Evolutionary conservation across 805 yeast species (phyloP).

Genomic region (Saturnispora silvae): DNA sequence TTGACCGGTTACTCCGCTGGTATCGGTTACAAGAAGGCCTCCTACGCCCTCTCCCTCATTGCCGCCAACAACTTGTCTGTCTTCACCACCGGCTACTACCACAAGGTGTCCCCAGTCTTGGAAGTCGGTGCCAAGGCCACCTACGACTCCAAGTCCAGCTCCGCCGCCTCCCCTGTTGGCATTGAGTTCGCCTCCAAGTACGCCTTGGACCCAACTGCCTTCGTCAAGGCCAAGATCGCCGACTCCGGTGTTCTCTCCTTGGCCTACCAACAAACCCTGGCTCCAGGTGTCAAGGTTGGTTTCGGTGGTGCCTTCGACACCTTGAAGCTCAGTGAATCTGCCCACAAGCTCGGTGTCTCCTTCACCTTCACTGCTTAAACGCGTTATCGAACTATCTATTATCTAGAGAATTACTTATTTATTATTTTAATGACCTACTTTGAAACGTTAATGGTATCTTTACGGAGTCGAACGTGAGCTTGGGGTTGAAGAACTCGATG

Average conservation of each 20-base stretch:
- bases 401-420: neutral
- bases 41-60: conserved; percentile 76
- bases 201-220: conserved; percentile 75
- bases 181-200: conserved; percentile 96
- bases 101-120: conserved; percentile 79
- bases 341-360: conserved; percentile 95
- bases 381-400: neutral
- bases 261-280: conserved; percentile 87
- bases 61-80: conserved; percentile 80
- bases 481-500: conserved; percentile 72
- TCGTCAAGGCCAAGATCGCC: conserved; percentile 93
- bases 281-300: conserved; percentile 95
- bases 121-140: conserved; percentile 98
- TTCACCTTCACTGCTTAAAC: conserved; percentile 81
- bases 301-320: conserved; percentile 96
- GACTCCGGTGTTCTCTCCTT: conserved; percentile 92
- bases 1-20: conserved; percentile 91
- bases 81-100: conserved; percentile 94
- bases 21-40: conserved; percentile 82
- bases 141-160: conserved; percentile 71
- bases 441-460: no score
- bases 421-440: no score
- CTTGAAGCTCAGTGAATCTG: conserved; percentile 87
- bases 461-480: conserved; percentile 34
- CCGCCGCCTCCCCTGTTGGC: conserved; percentile 70